Evolutionary conservation across 139 green algal species (phyloP), one percentile per base, ranked within the genome.

Genomic region (Axilococcus clingmanii): DNA sequence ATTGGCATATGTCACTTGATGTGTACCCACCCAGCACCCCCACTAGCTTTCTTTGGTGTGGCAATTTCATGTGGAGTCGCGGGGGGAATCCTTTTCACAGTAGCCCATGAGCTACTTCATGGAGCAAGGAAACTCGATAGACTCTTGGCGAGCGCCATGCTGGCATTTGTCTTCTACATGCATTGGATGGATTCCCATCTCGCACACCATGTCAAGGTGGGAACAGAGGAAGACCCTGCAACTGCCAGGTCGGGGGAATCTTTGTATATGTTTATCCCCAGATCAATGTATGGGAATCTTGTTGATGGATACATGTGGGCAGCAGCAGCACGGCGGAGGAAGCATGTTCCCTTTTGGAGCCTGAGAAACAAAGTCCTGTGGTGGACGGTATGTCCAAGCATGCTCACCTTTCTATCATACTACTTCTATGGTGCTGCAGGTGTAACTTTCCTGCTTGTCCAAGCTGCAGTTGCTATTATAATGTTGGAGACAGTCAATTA

Each of bases 401-500:
- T 44, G 11, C 20, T 71, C 43, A 14, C 42, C 3, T 30, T 23
- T 14, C 33, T 34, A 1, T 32, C 43, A 15, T 49, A 37, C 4
- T 20, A 17, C 2, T 19, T 29, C 1, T 76, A 43, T 27, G 69
- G 69, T 11, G 23, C 32, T 22, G 43, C 20, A 34, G 59, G 52
- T 27, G 23, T 66, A 16, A 33, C 28, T 2, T 47, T 78, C 22
- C 28, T 41, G 17, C 41, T 59, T 19, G 48, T 48, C 1, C 69
- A 78, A 47, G 72, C 68, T 17, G 4, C 52, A 7, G 7, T 56
- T 7, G 48, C 32, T 11, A 46, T 76, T 7, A 17, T 72, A 9
- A 43, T 71, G 47, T 63, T 76, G 34, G 57, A 72, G 44, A 41
- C 19, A n/a, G 71, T 82, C 17, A 78, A 85, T 61, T 85, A 79